These are phyloP conservation scores for Penicillium steckii DNA, from an alignment of 495 filamentous ascomycete species.

Conservation along the genomic window DNA sequence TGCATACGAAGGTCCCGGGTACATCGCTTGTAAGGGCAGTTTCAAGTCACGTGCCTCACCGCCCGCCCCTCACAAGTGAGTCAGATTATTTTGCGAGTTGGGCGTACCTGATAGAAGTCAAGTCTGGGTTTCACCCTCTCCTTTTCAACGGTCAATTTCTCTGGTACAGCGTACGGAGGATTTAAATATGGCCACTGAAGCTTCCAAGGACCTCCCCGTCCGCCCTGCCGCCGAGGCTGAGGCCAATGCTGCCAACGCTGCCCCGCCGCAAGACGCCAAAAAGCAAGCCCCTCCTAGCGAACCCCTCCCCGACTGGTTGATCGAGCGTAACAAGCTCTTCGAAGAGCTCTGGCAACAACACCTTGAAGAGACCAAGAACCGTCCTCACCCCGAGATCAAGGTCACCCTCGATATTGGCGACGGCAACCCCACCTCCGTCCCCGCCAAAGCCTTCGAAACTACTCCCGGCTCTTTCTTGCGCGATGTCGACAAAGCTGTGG, in stretches of 20 bases:
- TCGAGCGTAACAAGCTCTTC: conserved; percentile 82
- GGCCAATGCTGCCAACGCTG: conserved; percentile 25
- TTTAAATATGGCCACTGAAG: conserved; percentile 39
- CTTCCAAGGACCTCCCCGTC: conserved; percentile 40
- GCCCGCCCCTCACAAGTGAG: conserved; percentile 29
- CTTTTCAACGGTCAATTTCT: conserved; percentile 17
- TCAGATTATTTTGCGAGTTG: conserved; percentile 11
- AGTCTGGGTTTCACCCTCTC: not conserved
- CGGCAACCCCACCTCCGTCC: conserved; percentile 40
- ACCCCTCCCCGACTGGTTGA: conserved; percentile 74
- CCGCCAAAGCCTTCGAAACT: conserved; percentile 53
- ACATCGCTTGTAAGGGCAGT: conserved; percentile 49
- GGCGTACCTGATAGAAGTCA: not conserved
- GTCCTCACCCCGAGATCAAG: conserved; percentile 47
- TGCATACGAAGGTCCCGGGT: conserved; percentile 19
- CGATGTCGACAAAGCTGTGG: conserved; percentile 52
- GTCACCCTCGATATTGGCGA: conserved; percentile 50
- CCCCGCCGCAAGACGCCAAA: conserved; percentile 30
- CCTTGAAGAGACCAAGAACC: conserved; percentile 63
- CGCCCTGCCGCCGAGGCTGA: conserved; percentile 37
- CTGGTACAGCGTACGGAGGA: conserved; percentile 12
- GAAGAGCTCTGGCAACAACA: conserved; percentile 81
- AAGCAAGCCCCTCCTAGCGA: conserved; percentile 31
- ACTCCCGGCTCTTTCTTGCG: conserved; percentile 53
- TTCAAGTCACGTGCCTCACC: conserved; percentile 42